These are phyloP conservation scores for Pseudocercospora macadamiae DNA, from an alignment of 2,329 filamentous ascomycete species.

Conservation along the genomic window DNA sequence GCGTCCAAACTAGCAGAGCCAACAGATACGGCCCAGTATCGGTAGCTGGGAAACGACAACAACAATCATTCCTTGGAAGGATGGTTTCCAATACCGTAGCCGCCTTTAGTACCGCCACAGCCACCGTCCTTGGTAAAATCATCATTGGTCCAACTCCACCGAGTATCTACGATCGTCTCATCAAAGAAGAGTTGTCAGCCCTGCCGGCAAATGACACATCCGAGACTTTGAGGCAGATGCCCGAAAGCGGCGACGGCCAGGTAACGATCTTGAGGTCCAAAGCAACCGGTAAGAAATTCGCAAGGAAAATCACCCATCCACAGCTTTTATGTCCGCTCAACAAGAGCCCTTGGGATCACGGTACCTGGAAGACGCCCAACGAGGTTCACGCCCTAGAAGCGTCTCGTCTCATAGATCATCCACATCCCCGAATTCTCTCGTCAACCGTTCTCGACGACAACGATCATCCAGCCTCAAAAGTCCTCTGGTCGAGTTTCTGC, in stretches of 20 bases:
- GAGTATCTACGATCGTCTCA: neutral
- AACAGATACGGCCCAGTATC: neutral
- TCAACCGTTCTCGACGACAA: neutral
- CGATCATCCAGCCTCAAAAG: neutral
- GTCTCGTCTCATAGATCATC: neutral
- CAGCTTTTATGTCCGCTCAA: neutral
- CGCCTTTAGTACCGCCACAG: neutral
- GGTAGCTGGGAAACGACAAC: neutral
- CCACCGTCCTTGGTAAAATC: neutral
- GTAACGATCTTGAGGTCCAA: neutral
- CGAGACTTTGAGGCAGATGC: too few species aligned
- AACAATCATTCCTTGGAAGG: neutral
- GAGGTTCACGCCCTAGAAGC: neutral
- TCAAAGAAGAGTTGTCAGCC: neutral
- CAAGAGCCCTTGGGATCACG: neutral
- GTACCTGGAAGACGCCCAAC: neutral
- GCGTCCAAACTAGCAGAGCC: constrained; percentile 1
- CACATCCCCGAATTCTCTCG: neutral
- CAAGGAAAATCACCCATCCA: neutral
- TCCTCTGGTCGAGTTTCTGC: constrained; percentile 8
- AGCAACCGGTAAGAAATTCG: neutral
- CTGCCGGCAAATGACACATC: too few species aligned
- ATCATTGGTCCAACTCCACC: neutral
- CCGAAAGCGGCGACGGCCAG: neutral
- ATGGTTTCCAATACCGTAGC: neutral